Evolutionary conservation across 139 green algal species (phyloP).

Genomic region (Volvox reticuliferus): DNA sequence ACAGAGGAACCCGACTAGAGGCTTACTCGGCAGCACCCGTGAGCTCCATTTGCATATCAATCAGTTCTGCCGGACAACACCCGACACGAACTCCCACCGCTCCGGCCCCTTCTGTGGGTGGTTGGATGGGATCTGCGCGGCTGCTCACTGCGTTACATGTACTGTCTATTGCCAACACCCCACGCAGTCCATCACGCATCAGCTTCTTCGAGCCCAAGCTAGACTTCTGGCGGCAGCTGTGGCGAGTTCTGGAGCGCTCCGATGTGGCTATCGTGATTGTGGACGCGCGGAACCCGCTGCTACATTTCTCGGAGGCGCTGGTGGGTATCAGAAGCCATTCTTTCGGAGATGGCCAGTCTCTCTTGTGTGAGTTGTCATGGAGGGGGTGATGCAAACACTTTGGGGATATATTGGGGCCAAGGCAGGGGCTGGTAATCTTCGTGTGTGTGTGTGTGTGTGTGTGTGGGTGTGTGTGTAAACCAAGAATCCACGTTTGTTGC

Average conservation of each 20-base stretch:
- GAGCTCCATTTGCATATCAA: too few species aligned
- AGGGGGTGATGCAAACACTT: not conserved
- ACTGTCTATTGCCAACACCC: not conserved
- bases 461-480: not conserved
- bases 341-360: too few species aligned
- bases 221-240: constrained; percentile 82
- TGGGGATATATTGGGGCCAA: not conserved
- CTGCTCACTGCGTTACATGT: too few species aligned
- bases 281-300: constrained; percentile 67
- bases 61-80: too few species aligned
- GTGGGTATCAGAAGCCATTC: constrained; percentile 3
- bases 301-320: constrained; percentile 56
- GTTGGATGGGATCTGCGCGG: too few species aligned
- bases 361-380: too few species aligned
- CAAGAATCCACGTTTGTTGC: not conserved
- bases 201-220: constrained; percentile 73
- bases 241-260: constrained; percentile 74
- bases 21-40: too few species aligned
- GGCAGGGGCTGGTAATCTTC: not conserved
- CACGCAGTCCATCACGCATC: constrained; percentile 35
- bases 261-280: constrained; percentile 72
- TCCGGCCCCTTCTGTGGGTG: too few species aligned
- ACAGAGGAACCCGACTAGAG: too few species aligned
- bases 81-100: too few species aligned
- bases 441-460: not conserved